Evolutionary conservation across 2,329 filamentous ascomycete genomes (phyloP), one percentile per base, ranked within the genome.

Genomic region (Tolypocladium ovalisporum): DNA sequence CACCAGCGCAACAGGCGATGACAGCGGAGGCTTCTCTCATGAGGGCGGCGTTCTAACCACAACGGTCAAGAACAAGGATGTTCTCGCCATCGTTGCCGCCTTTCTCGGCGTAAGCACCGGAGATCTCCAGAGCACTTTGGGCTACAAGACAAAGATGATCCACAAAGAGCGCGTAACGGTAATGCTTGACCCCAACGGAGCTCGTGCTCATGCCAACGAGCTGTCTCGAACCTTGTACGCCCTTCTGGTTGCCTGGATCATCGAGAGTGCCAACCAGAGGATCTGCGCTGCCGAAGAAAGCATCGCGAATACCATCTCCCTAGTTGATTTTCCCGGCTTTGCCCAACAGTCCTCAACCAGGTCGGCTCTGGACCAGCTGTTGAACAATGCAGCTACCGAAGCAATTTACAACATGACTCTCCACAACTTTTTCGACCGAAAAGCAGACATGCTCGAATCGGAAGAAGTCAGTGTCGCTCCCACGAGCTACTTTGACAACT

Each of bases 401-500:
- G 88, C 87, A 1, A 79, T 97, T 13, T 97, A 97, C 76, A 94
- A 97, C 69, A 86, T 96, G 65, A 92, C 91, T 37, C 79, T 97
- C 29, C 92, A 96, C 68, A 95, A 89, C 71, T 97, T 99, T 75
- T 99, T 97, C 70, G 92, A 97, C 67, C 86, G 87, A 63, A 95
- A 94, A 71, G 91, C 92, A 0, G 93, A 97, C 61, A 84, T 96
- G 74, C 80, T 99, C 27, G 94, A 99, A 68, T 91, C 87, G 1
- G 94, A 99, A 70, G 94, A 99, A 69, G 90, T 99, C 39, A 85
- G 80, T 36, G 90, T 99, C 3, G 83, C 92, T 2, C 87, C 92
- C 0, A 97, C 93, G 0, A 96, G 90, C 75, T 99, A 97, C 72
- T 99, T 97, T 65, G 94, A 99, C 73, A 99, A 97, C 71, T 91